Evolutionary conservation across 2,329 filamentous ascomycete species (phyloP).

Genomic region (Beauveria caledonica): DNA sequence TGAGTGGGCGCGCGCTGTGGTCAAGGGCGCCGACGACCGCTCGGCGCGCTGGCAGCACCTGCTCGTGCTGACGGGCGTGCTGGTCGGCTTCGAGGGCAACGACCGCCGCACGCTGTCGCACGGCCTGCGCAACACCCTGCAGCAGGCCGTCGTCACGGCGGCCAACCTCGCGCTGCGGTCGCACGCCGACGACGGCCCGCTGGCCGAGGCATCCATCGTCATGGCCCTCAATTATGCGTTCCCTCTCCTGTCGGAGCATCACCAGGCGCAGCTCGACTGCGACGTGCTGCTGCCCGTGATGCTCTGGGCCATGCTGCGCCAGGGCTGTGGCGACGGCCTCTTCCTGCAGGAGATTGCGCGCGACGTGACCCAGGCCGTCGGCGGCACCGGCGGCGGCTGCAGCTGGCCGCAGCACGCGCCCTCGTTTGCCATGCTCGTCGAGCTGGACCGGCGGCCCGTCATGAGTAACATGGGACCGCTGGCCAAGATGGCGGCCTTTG

Average conservation of each 20-base stretch:
- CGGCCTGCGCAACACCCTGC: constrained; percentile 57
- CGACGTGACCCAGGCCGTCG: constrained; percentile 48
- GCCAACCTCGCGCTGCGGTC: constrained; percentile 64
- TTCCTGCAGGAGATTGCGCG: constrained; percentile 63
- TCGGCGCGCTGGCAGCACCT: constrained; percentile 73
- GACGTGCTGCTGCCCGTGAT: constrained; percentile 63
- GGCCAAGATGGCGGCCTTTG: constrained; percentile 55
- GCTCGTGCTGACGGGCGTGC: constrained; percentile 67
- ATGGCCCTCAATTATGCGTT: constrained; percentile 73
- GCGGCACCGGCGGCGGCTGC: constrained; percentile 30
- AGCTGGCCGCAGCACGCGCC: constrained; percentile 55
- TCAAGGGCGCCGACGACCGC: constrained; percentile 48
- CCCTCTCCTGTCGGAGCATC: constrained; percentile 55
- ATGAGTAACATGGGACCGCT: constrained; percentile 60
- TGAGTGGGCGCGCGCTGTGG: constrained; percentile 48
- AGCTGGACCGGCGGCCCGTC: constrained; percentile 52
- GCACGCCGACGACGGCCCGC: constrained; percentile 29
- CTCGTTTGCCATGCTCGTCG: constrained; percentile 52
- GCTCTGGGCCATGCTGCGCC: constrained; percentile 58
- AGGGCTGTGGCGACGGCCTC: constrained; percentile 68
- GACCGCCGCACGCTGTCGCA: constrained; percentile 56
- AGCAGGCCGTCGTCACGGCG: constrained; percentile 65
- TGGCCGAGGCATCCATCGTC: constrained; percentile 47
- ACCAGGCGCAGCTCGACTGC: constrained; percentile 54
- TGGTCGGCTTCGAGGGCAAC: constrained; percentile 65